Percentiles rank a stretch among this genome's conserved stretches.
These are phyloP conservation scores for Coprinellus micaceus DNA, from an alignment of 768 basidiomycete species.

Conservation along the genomic window DNA sequence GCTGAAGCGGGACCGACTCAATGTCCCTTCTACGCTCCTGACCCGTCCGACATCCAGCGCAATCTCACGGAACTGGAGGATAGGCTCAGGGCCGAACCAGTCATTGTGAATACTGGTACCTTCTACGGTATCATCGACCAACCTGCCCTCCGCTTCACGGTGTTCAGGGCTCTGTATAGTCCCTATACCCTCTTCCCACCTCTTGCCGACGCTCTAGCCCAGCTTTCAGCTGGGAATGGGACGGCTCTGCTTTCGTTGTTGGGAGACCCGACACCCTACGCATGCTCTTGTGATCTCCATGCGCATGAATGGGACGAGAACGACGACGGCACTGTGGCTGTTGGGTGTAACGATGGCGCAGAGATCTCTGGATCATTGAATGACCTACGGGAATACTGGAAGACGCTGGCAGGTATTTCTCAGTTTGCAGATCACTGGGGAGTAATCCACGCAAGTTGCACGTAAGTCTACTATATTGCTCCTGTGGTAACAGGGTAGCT, in stretches of 20 bases:
- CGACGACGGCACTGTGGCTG: not conserved
- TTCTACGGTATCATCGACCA: slow-evolving; percentile 39
- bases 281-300: not conserved
- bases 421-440: not conserved
- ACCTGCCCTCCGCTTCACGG: slow-evolving; percentile 20
- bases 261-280: not conserved
- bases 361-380: not conserved
- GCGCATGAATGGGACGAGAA: not conserved
- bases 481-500: no score
- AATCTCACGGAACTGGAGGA: slow-evolving; percentile 34
- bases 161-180: slow-evolving; percentile 32
- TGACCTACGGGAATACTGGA: not conserved
- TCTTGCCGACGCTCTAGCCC: slow-evolving; percentile 34
- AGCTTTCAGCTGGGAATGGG: slow-evolving; percentile 29
- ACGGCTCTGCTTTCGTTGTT: not conserved
- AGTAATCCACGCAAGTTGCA: not conserved
- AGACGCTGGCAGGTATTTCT: not conserved
- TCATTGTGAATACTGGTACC: slow-evolving; percentile 27
- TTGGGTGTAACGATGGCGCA: not conserved
- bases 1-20: slow-evolving; percentile 30
- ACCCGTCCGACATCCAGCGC: slow-evolving; percentile 26
- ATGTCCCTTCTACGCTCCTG: slow-evolving; percentile 38
- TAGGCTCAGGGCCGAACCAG: slow-evolving; percentile 25
- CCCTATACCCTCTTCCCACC: slow-evolving; percentile 31
- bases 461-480: slow-evolving; percentile 19